Evolutionary conservation across 2,329 filamentous ascomycete genomes (phyloP).

Genomic region (Thermothelomyces thermophilus): DNA sequence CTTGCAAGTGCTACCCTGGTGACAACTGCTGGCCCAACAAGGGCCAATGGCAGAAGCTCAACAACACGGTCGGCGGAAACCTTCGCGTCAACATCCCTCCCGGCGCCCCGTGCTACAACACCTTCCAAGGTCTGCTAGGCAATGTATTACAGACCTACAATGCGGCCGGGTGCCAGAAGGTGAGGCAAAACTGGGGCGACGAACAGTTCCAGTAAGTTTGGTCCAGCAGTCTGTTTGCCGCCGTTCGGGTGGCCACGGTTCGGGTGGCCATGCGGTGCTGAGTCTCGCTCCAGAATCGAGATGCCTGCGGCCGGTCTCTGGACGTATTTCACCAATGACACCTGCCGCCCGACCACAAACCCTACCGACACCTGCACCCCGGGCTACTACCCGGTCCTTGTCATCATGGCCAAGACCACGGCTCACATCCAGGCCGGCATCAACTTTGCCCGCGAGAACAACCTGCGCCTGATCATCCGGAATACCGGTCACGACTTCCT

Average conservation of each 20-base stretch:
- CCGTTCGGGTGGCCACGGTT: too few relatives aligned
- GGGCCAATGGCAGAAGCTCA: slow-evolving; percentile 26
- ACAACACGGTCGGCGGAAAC: slow-evolving; percentile 33
- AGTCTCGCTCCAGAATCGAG: slow-evolving; percentile 20
- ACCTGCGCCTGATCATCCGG: slow-evolving; percentile 47
- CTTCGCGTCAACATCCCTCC: slow-evolving; percentile 30
- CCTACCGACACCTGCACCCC: slow-evolving; percentile 32
- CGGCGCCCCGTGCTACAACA: slow-evolving; percentile 32
- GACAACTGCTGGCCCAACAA: slow-evolving; percentile 26
- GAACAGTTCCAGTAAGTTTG: slow-evolving; percentile 36
- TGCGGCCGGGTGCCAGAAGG: slow-evolving; percentile 30
- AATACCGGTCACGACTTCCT: slow-evolving; percentile 53
- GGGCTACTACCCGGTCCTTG: slow-evolving; percentile 36
- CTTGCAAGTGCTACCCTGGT: slow-evolving; percentile 27
- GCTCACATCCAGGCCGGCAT: slow-evolving; percentile 31
- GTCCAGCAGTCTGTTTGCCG: too few relatives aligned
- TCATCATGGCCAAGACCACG: slow-evolving; percentile 27
- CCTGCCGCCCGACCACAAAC: slow-evolving; percentile 32
- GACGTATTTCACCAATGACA: slow-evolving; percentile 40
- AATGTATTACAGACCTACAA: slow-evolving; percentile 32
- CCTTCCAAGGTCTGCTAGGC: slow-evolving; percentile 34
- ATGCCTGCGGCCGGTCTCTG: slow-evolving; percentile 30
- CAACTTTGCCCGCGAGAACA: slow-evolving; percentile 38
- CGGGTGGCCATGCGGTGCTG: too few relatives aligned
- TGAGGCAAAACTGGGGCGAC: slow-evolving; percentile 28